Evolutionary conservation across 1,284 basidiomycete species (phyloP), one percentile per base, ranked within the genome.

Genomic region (Rhodotorula sp.): DNA sequence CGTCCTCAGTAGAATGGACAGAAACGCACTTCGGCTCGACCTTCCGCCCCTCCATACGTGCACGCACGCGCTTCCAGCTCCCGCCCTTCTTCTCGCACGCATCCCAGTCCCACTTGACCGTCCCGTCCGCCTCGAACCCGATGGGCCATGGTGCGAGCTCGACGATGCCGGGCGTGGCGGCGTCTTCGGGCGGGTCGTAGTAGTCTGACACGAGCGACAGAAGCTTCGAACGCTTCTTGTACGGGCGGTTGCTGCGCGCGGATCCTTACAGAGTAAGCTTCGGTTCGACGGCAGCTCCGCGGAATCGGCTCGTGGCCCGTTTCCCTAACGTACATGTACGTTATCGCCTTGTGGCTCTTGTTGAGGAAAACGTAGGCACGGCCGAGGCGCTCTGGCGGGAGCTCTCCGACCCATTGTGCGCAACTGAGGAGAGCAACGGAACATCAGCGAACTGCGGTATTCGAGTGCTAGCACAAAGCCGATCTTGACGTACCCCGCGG

Each of bases 321-420:
- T 34, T 34, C 5, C 34, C 34, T 2, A 34, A 34, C 34, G 34
- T 5, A 34, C 34, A 63, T 44, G 79, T 87, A 87, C 58, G 86
- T 84, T 86, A 88, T 87, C 2, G 87, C 87, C 77, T 85, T 85
- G 74, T 84, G 83, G 10, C 84, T 85, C 83, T 86, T 72, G 64
- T 69, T 74, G 34, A 71, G 66, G 61, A 67, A 64, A 61, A 69
- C 66, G 64, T 62, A 61, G 44, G 67, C 70, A 61, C 88, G 81
- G 1, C 88, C 88, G 27, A 88, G 83, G 50, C 86, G 81, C 52
- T 87, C 85, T 0, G 84, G 84, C n/a, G 86, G 86, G 3, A 89
- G 81, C 74, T 88, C 87, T 19, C 88, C 87, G 25, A 86, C 84
- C 85, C 87, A 89, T 83, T 89, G 88, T 75, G 88, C 88, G 78